Evolutionary conservation across 768 basidiomycete species (phyloP), one percentile per base, ranked within the genome.

Genomic region (Phanerochaete sordida): DNA sequence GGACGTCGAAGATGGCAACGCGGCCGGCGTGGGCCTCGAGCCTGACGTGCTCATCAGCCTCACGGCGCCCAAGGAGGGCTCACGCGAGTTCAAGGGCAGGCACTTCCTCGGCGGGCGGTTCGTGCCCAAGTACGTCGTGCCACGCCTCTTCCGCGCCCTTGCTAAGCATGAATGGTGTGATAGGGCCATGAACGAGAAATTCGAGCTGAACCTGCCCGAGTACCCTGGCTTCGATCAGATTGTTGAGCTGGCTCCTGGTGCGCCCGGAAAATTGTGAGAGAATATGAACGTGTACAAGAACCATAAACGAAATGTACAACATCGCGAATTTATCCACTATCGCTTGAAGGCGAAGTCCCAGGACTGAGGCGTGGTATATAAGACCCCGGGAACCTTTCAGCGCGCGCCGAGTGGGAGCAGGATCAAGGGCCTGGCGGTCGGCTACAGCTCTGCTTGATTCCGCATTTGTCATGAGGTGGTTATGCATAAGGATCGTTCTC

Each of bases 61-160:
- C 70, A 99, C 97, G 0, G 95, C 93, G 11, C 97, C 97, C 0
- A 99, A 99, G 74, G 77, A 87, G 65, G 97, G 97, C 2, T 92
- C 91, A 9, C 82, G 77, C 67, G 70, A 69, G 15, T 98, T 91
- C 73, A 82, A 72, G 27, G 94, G 95, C 12, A 79, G 84, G 35
- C 97, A 99, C 77, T 97, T 93, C 70, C 81, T 98, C 1, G 97
- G 96, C 1, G 97, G 97, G 1, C 79, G 97, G 61, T 99, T 99
- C 70, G 83, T 98, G 21, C 86, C 95, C 5, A 89, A 81, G 95
- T 95, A 65, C 65, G 87, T 77, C 0, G 19, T 52, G 47, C 39
- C 21, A 51, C 55, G 59, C 28, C 47, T 1, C 7, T 35, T 45
- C 3, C 28, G 50, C 4, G 39, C 39, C 11, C 8, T 6, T 19